Conservation (phyloP, 306 rosid genomes). For the Ormosia semicastrata region DNA sequence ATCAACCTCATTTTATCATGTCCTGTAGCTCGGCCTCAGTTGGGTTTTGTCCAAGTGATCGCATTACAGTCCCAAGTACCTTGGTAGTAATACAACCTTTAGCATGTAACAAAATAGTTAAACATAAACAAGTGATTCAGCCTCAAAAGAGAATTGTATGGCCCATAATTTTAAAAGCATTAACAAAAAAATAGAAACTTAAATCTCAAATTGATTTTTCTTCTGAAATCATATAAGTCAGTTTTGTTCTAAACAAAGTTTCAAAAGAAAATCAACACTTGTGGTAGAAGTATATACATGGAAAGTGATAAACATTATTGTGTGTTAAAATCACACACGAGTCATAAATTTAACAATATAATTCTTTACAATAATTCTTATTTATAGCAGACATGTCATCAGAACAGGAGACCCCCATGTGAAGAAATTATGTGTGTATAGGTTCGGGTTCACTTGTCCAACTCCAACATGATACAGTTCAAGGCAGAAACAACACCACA, state of each 20-base stretch:
- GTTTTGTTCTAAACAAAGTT: too few relatives aligned
- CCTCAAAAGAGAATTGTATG: neutral
- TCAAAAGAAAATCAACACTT: slow-evolving; percentile 27
- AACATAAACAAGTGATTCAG: neutral
- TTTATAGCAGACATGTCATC: neutral
- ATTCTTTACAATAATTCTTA: neutral
- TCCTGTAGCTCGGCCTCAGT: slow-evolving; percentile 59
- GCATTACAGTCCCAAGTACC: slow-evolving; percentile 60
- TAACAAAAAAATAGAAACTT: neutral
- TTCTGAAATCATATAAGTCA: neutral
- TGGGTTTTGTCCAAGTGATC: slow-evolving; percentile 61
- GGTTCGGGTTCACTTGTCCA: neutral
- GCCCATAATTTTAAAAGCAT: neutral
- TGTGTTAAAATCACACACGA: too few relatives aligned
- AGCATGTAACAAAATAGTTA: neutral
- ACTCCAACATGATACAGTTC: too few relatives aligned
- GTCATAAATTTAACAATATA: neutral
- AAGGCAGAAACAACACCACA: neutral
- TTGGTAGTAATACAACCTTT: slow-evolving; percentile 56
- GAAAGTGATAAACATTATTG: too few relatives aligned
- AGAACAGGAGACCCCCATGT: too few relatives aligned
- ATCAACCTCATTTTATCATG: slow-evolving; percentile 61
- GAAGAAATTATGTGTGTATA: neutral
- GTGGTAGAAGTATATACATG: neutral
- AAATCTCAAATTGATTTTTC: neutral